Conservation (phyloP, 345 rosid species). For the Brassica napus region Da-Ae NC_063445.1:12990001-12990500, state of each 20-base stretch:
- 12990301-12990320: conserved; percentile 39
- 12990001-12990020: conserved; percentile 97
- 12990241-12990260: conserved; percentile 75
- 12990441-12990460: conserved; percentile 29
- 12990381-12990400: conserved; percentile 54
- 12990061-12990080: conserved; percentile 99
- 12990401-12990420: conserved; percentile 21
- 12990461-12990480: conserved; percentile 22
- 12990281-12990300: conserved; percentile 46
- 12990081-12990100: conserved; percentile 74
- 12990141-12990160: not conserved
- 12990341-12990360: conserved; percentile 37
- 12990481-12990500: conserved; percentile 27
- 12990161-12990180: not conserved
- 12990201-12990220: conserved; percentile 49
- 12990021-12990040: conserved; percentile 99
- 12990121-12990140: conserved; percentile 54
- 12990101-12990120: conserved; percentile 47
- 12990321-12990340: conserved; percentile 34
- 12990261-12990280: conserved; percentile 54
- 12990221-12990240: conserved; percentile 51
- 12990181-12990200: not conserved
- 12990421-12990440: conserved; percentile 3
- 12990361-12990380: conserved; percentile 42
- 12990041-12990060: conserved; percentile 95